A percentile compares a stretch with the other conserved stretches of the same genome.
phyloP scores from a whole-genome alignment of 169 alveolate genomes.

The Cryptosporidium canis region DNA sequence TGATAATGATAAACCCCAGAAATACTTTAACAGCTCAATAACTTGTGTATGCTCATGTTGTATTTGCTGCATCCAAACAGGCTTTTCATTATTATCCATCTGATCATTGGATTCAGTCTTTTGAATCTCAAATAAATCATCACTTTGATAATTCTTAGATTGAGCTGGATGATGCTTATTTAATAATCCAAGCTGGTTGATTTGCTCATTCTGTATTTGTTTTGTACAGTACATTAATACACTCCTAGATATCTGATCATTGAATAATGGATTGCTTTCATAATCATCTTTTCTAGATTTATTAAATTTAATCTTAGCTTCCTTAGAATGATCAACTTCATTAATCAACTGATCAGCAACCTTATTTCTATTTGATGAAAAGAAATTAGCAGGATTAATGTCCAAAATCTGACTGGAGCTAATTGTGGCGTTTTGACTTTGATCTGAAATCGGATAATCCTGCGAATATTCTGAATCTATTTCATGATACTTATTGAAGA shows the following conservation, averaged over 20 bases:
- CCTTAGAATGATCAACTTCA: background rate
- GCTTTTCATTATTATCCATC: background rate
- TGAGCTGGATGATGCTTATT: constrained; percentile 2
- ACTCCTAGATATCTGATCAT: background rate
- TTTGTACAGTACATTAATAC: constrained; percentile 33
- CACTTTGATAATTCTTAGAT: background rate
- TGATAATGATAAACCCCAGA: constrained; percentile 37
- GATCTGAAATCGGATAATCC: background rate
- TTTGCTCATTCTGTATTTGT: constrained; percentile 61
- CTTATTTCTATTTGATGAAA: background rate
- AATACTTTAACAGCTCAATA: constrained; percentile 30
- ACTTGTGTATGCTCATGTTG: constrained; percentile 22
- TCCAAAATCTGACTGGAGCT: constrained; percentile 12
- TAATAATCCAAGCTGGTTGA: constrained; percentile 10
- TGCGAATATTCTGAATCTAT: constrained; percentile 29
- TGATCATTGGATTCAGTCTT: background rate
- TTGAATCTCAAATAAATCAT: background rate
- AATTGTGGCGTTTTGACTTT: background rate
- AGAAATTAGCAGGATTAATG: constrained; percentile 31
- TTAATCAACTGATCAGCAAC: background rate
- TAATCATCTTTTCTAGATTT: background rate
- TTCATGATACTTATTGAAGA: background rate
- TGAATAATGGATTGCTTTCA: background rate
- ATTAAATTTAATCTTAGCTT: background rate
- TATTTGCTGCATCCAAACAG: constrained; percentile 52